Conservation (phyloP, 306 rosid genomes). For the Prinsepia uniflora region DNA sequence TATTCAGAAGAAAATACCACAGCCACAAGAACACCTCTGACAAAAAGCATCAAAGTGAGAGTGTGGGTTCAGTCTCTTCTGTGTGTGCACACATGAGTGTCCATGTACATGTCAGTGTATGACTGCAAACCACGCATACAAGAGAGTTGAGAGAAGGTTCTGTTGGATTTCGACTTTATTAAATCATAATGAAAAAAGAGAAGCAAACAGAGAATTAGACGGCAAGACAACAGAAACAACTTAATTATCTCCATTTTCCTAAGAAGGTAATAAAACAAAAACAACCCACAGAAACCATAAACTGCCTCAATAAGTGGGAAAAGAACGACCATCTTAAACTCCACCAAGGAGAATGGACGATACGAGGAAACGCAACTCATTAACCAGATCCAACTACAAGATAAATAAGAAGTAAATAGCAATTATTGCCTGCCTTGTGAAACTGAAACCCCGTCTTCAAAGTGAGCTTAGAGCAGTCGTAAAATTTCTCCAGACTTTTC, state of each 20-base stretch:
- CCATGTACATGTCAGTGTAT: neutral
- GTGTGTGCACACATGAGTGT: neutral
- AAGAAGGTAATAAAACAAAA: neutral
- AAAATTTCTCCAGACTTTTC: constrained; percentile 86
- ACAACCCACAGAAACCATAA: constrained; percentile 9
- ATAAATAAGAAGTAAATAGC: constrained; percentile 55
- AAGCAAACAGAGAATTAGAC: too few relatives aligned
- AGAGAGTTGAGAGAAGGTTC: neutral
- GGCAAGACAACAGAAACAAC: neutral
- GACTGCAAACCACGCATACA: neutral
- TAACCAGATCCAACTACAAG: constrained; percentile 38
- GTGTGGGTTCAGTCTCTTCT: neutral
- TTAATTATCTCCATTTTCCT: neutral
- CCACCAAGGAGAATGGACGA: constrained; percentile 6
- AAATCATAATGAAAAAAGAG: neutral
- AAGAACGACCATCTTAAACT: constrained; percentile 5
- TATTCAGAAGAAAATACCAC: neutral
- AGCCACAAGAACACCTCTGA: neutral
- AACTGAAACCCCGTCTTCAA: constrained; percentile 79
- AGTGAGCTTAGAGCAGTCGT: constrained; percentile 90
- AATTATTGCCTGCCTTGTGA: constrained; percentile 89
- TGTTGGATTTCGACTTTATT: neutral
- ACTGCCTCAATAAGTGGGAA: constrained; percentile 8
- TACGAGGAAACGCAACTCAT: constrained; percentile 20
- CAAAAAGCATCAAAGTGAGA: neutral